A percentile compares a stretch with the other conserved stretches of the same genome.
These are phyloP conservation scores for Trypanosoma scelopori DNA, from an alignment of 208 protist genomes.

Conservation along the genomic window DNA sequence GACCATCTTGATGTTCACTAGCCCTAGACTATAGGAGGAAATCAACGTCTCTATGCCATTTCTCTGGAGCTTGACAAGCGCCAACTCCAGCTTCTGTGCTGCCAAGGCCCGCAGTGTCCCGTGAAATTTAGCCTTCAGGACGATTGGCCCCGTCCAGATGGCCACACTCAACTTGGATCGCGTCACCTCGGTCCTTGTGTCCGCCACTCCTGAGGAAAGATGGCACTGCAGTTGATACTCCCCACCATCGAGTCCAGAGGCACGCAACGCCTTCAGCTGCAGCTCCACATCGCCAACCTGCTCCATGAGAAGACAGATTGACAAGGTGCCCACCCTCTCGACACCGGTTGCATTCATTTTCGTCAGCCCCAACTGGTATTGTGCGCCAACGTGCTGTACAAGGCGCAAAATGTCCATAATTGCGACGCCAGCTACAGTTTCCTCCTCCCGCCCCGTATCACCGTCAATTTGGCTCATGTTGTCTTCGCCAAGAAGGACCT, in stretches of 20 bases:
- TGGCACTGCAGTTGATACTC: slow-evolving; percentile 10
- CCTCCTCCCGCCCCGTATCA: not conserved
- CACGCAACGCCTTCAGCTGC: slow-evolving; percentile 7
- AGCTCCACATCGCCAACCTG: slow-evolving; percentile 9
- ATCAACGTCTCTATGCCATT: not conserved
- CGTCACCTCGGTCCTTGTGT: not conserved
- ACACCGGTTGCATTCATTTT: not conserved
- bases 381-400: not conserved
- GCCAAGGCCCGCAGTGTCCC: slow-evolving; percentile 1
- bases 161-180: not conserved
- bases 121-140: not conserved
- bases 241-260: slow-evolving; percentile 6
- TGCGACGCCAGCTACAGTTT: not conserved
- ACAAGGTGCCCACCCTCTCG: slow-evolving; percentile 3
- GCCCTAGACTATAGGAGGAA: not conserved
- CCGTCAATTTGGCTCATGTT: not conserved
- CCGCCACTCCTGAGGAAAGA: slow-evolving; percentile 1
- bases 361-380: slow-evolving; percentile 1
- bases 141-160: not conserved
- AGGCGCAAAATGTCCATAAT: not conserved
- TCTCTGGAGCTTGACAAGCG: not conserved
- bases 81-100: not conserved
- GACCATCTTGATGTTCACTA: not conserved
- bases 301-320: slow-evolving; percentile 10
- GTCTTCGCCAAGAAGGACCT: slow-evolving; percentile 5